Conservation (phyloP, 148 eudicot species). For the Agrostemma githago region DNA sequence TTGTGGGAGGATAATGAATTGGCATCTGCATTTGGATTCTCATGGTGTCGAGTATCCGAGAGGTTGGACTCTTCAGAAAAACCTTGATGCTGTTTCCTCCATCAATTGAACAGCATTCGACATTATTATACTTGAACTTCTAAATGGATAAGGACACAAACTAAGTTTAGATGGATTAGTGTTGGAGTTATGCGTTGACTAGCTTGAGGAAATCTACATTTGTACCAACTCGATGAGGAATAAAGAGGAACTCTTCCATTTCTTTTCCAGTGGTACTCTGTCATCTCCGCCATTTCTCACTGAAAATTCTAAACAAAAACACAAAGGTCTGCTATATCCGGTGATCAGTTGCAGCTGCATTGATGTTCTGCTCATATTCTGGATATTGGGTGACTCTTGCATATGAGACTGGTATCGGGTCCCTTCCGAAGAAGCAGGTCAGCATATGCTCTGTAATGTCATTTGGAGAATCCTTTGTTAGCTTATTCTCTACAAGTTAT, state of each 20-base stretch:
- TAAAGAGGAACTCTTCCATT: neutral
- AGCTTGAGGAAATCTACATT: neutral
- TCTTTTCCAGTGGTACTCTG: neutral
- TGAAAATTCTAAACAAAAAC: neutral
- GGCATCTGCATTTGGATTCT: slow-evolving; percentile 96
- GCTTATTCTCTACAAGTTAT: neutral
- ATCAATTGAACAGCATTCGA: slow-evolving; percentile 26
- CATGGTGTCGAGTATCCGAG: slow-evolving; percentile 53
- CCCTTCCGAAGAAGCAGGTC: neutral
- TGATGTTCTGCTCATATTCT: neutral
- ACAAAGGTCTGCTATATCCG: neutral
- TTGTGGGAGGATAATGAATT: slow-evolving; percentile 74
- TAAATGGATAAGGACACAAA: neutral
- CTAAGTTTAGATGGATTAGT: neutral
- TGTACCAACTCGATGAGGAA: neutral
- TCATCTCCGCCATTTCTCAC: neutral
- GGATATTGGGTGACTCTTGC: neutral
- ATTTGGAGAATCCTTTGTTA: neutral
- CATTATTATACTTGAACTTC: slow-evolving; percentile 6
- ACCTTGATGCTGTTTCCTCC: slow-evolving; percentile 48
- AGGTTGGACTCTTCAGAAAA: slow-evolving; percentile 73
- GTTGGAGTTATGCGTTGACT: neutral
- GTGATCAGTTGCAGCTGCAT: neutral
- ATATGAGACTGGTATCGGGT: neutral
- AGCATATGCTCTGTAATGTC: neutral